Conservation (phyloP, 176 grass and related monocot genomes). For the Raddia guianensis region DNA sequence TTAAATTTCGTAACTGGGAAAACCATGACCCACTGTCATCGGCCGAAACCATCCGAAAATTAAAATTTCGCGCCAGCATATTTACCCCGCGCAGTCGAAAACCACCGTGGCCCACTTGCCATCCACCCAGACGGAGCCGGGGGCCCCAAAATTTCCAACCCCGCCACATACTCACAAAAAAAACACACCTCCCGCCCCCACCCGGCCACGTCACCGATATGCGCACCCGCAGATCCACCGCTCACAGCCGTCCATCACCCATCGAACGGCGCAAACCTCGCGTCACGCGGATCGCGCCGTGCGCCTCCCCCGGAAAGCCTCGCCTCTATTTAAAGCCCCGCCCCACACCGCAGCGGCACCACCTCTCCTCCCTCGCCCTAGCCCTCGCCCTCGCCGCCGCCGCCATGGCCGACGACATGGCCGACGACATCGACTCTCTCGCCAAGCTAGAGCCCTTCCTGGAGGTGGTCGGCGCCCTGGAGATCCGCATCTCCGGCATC, state of each 20-base stretch:
- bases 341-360: background rate
- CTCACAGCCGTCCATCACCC: background rate
- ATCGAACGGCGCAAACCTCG: background rate
- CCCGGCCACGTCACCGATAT: constrained; percentile 70
- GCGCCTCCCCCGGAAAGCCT: background rate
- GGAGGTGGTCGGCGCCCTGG: no score
- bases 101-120: background rate
- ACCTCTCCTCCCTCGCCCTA: background rate
- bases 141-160: background rate
- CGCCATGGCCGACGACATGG: no score
- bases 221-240: background rate
- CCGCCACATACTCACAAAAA: constrained; percentile 46
- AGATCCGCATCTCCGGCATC: no score
- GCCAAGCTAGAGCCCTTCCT: no score
- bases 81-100: background rate
- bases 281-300: constrained; percentile 49
- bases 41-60: background rate
- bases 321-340: background rate
- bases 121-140: background rate
- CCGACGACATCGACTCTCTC: no score
- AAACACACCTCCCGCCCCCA: constrained; percentile 52
- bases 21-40: background rate
- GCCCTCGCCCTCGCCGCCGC: no score
- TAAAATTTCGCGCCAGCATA: constrained; percentile 10
- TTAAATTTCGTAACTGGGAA: no score